Conservation (phyloP, 495 filamentous ascomycete species). For the Aeminium ludgeri region DNA sequence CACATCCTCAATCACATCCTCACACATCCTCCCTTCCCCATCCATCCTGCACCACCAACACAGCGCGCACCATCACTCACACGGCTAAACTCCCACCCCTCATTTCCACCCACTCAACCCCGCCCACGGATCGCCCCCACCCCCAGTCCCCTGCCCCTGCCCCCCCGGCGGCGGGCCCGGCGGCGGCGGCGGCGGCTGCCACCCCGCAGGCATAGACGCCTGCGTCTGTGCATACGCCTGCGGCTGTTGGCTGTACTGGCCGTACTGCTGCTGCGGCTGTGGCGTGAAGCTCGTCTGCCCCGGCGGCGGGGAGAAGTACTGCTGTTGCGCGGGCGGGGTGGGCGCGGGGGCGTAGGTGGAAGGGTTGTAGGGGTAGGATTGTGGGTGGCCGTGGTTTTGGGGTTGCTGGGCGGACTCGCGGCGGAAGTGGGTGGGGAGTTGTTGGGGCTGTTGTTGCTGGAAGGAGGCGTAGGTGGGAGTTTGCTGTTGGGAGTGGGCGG, state of each 20-base stretch:
- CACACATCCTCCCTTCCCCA: too few species aligned
- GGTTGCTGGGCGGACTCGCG: constrained; percentile 14
- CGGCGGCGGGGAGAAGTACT: constrained; percentile 19
- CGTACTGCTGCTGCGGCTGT: constrained; percentile 11
- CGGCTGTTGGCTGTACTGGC: constrained; percentile 17
- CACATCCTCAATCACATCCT: too few species aligned
- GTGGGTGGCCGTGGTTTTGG: too few species aligned
- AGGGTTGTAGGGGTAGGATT: constrained; percentile 32
- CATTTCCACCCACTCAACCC: constrained; percentile 77
- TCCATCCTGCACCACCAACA: too few species aligned
- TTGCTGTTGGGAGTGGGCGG: constrained; percentile 1
- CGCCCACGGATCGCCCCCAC: constrained; percentile 59
- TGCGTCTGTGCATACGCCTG: constrained; percentile 7
- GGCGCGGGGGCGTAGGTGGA: constrained; percentile 24
- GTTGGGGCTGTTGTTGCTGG: constrained; percentile 12
- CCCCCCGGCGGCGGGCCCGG: constrained; percentile 49
- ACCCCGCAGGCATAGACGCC: constrained; percentile 49
- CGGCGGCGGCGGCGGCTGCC: constrained; percentile 81
- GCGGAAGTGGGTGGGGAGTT: constrained; percentile 17
- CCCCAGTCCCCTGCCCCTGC: constrained; percentile 25
- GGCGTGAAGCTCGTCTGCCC: constrained; percentile 9
- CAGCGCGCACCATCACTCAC: too few species aligned
- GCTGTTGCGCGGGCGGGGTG: constrained; percentile 21
- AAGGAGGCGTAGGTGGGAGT: constrained; percentile 14
- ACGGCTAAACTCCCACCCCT: too few species aligned